Percentiles rank a stretch among this genome's conserved stretches.
phyloP scores from a whole-genome alignment of 2,329 filamentous ascomycete species.

The Pleomassaria siparia region DNA sequence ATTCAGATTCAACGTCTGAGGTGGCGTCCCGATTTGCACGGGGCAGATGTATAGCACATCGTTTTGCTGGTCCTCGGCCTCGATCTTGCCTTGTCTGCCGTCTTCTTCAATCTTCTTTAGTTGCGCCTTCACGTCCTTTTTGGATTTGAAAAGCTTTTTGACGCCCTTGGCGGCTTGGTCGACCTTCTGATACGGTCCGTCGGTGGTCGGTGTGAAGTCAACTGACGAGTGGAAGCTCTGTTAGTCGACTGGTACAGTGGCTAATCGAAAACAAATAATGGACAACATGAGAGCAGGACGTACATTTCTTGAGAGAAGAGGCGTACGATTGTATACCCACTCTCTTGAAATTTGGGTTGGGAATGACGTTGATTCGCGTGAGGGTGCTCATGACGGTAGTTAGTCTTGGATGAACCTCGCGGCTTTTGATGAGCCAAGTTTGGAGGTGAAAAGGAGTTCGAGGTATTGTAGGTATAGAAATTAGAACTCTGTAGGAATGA shows the following conservation, averaged over 20 bases:
- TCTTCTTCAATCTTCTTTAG: slow-evolving; percentile 47
- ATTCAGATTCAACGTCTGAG: slow-evolving; percentile 61
- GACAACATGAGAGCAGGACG: background rate
- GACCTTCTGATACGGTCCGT: slow-evolving; percentile 61
- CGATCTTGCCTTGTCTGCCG: slow-evolving; percentile 52
- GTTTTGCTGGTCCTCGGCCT: slow-evolving; percentile 66
- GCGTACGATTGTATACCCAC: slow-evolving; percentile 65
- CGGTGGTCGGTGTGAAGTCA: slow-evolving; percentile 62
- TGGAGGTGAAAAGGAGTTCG: background rate
- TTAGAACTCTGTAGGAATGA: background rate
- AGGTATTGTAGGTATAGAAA: background rate
- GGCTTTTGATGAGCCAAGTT: background rate
- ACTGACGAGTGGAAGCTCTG: slow-evolving; percentile 5
- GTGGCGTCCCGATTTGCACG: slow-evolving; percentile 65
- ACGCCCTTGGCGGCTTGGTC: slow-evolving; percentile 42
- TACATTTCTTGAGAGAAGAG: slow-evolving; percentile 60
- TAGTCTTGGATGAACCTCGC: background rate
- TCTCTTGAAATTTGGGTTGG: slow-evolving; percentile 26
- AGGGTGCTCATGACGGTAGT: slow-evolving; percentile 17
- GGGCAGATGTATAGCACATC: slow-evolving; percentile 66
- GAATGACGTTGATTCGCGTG: slow-evolving; percentile 24
- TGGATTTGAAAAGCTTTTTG: slow-evolving; percentile 39
- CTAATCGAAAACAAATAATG: background rate
- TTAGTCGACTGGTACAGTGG: background rate
- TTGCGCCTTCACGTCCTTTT: slow-evolving; percentile 40